Evolutionary conservation across 1,284 basidiomycete genomes (phyloP).

Genomic region (Athelia sp.): DNA sequence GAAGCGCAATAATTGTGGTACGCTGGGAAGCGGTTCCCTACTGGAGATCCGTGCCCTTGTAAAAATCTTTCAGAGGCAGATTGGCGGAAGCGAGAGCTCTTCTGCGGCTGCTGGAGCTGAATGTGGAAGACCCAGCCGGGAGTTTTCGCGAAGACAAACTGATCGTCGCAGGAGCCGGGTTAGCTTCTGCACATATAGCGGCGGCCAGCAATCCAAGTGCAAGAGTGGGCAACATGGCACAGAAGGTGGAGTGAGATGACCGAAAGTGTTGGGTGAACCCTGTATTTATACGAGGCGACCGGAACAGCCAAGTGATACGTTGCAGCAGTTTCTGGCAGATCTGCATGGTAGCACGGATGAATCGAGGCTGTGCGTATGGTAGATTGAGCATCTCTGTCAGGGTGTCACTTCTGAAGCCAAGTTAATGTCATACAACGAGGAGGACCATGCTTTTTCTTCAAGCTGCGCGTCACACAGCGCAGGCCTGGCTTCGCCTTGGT

Average conservation of each 20-base stretch:
- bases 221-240: not conserved
- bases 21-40: constrained; percentile 19
- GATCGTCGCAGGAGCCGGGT: constrained; percentile 26
- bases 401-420: too few species aligned
- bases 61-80: constrained; percentile 46
- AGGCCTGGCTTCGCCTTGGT: too few species aligned
- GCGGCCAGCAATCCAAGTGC: not conserved
- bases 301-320: too few species aligned
- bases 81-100: constrained; percentile 30
- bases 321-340: too few species aligned
- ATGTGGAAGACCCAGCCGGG: constrained; percentile 18
- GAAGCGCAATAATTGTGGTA: constrained; percentile 5
- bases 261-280: not conserved
- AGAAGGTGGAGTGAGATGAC: constrained; percentile 2
- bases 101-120: constrained; percentile 15
- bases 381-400: too few species aligned
- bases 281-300: not conserved
- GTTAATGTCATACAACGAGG: too few species aligned
- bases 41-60: constrained; percentile 51
- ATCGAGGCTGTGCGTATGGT: too few species aligned
- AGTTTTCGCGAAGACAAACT: constrained; percentile 32
- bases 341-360: too few species aligned
- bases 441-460: too few species aligned
- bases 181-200: not conserved
- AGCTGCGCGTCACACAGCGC: too few species aligned